phyloP scores from a whole-genome alignment of 2,329 filamentous ascomycete species.

The Botrytis medusae region DNA sequence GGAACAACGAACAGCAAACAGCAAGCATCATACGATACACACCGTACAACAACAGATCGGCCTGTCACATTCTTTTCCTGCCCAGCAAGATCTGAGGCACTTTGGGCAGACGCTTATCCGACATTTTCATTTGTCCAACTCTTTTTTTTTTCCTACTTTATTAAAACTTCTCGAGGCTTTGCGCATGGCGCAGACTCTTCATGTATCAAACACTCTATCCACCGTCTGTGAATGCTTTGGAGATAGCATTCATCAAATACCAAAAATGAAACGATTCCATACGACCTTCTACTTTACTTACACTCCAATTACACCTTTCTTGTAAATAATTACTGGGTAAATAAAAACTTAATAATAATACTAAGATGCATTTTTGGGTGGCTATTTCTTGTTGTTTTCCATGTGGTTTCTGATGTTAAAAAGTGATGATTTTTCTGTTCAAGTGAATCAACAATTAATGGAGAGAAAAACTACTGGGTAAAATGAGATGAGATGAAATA shows the following conservation, averaged over 20 bases:
- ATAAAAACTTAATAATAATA: slow-evolving; percentile 24
- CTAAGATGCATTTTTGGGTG: neutral
- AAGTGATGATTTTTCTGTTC: neutral
- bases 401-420: neutral
- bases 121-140: slow-evolving; percentile 37
- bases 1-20: neutral
- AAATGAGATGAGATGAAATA: slow-evolving; percentile 1
- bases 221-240: slow-evolving; percentile 21
- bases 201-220: slow-evolving; percentile 34
- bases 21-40: slow-evolving; percentile 12
- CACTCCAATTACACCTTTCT: slow-evolving; percentile 17
- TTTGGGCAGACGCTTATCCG: slow-evolving; percentile 22
- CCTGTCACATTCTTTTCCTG: slow-evolving; percentile 27
- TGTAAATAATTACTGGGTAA: slow-evolving; percentile 25
- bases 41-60: slow-evolving; percentile 27
- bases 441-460: no score
- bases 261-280: slow-evolving; percentile 24
- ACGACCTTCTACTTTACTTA: slow-evolving; percentile 18
- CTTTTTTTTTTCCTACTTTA: slow-evolving; percentile 23
- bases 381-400: neutral
- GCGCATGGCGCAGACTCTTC: slow-evolving; percentile 30
- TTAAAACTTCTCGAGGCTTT: slow-evolving; percentile 27
- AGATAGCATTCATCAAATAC: slow-evolving; percentile 24
- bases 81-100: slow-evolving; percentile 22
- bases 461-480: neutral